Evolutionary conservation across 129 eudicot species (phyloP), one percentile per base, ranked within the genome.

Genomic region (Pittosporum tobira): DNA sequence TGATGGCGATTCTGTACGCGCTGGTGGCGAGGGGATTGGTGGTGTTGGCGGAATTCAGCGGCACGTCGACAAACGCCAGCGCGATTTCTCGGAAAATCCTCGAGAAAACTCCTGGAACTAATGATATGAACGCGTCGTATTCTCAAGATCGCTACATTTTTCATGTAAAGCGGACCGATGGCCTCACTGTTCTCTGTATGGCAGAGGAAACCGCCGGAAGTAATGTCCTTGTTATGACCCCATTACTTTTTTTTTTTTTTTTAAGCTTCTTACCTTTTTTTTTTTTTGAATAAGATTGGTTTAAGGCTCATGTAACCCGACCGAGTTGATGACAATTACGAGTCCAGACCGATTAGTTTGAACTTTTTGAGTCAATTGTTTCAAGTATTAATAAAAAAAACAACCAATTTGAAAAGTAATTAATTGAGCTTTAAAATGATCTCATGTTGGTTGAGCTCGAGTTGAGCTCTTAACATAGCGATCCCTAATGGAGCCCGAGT

Each of bases 111-210:
- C 77, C 88, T 0, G 94, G 95, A 1, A 78, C 59, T 60, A 73
- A 81, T 43, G 98, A 91, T 56, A 75, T 85, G 65, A 79, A 86
- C 20, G 90, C 73, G 14, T 91, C 96, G 0, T 91, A 91, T 61
- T 91, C 98, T 22, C 98, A 91, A 46, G 98, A 91, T 83, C 94
- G 94, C 4, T 91, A 75, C 38, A 86, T 86, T 22, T 86, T 91
- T 59, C 98, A 91, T 59, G 96, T 87, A 75, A 86, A 87, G 70
- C 79, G 90, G 51, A 83, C 98, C 30, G 98, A 91, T 76, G 95
- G 98, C 21, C 85, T 91, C 73, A 80, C 94, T 44, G 78, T 91
- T 43, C 94, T 91, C 18, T 91, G 95, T 74, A 91, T 91, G 98
- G 95, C 98, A 40, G 95, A 91, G 46, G 98, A 91, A 11, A 81